Percentiles rank a stretch among this genome's conserved stretches.
These are phyloP conservation scores for Fraxinus anomala DNA, from an alignment of 257 asterid species.

Conservation along the genomic window DNA sequence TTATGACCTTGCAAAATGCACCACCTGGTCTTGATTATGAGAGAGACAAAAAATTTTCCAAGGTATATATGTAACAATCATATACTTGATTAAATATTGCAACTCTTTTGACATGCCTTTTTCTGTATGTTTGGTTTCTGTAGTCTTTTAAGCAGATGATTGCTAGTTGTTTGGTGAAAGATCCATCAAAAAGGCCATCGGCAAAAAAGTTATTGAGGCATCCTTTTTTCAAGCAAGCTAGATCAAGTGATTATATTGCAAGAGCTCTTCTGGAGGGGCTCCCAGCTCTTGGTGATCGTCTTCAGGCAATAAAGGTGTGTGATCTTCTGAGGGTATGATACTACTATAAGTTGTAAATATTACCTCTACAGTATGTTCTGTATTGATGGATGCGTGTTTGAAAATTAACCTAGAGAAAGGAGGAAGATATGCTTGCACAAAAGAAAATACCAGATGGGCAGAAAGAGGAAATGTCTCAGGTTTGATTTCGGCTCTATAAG, in stretches of 20 bases:
- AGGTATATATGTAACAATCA: constrained; percentile 50
- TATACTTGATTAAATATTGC: not conserved
- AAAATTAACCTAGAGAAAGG: constrained; percentile 60
- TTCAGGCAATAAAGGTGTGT: constrained; percentile 79
- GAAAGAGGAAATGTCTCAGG: constrained; percentile 64
- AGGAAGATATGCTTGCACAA: constrained; percentile 59
- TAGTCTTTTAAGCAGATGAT: constrained; percentile 97
- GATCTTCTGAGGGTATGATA: constrained; percentile 10
- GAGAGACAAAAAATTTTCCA: constrained; percentile 88
- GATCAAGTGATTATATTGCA: constrained; percentile 80
- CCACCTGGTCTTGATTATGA: constrained; percentile 99
- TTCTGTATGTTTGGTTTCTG: constrained; percentile 35
- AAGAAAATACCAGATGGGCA: constrained; percentile 61
- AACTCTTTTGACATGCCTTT: constrained; percentile 17
- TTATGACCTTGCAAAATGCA: constrained; percentile 98
- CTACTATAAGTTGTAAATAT: constrained; percentile 22
- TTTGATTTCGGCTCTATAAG: constrained; percentile 20
- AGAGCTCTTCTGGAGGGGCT: constrained; percentile 81
- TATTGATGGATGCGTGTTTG: constrained; percentile 30
- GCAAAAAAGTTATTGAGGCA: constrained; percentile 84
- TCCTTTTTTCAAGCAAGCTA: constrained; percentile 90
- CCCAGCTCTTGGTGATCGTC: constrained; percentile 89
- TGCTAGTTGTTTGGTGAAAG: constrained; percentile 97
- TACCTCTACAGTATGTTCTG: constrained; percentile 26
- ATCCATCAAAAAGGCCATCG: constrained; percentile 91